A percentile compares a stretch with the other conserved stretches of the same genome.
phyloP scores from a whole-genome alignment of 352 stramenopile genomes.

The Aphanomyces astaci region DNA sequence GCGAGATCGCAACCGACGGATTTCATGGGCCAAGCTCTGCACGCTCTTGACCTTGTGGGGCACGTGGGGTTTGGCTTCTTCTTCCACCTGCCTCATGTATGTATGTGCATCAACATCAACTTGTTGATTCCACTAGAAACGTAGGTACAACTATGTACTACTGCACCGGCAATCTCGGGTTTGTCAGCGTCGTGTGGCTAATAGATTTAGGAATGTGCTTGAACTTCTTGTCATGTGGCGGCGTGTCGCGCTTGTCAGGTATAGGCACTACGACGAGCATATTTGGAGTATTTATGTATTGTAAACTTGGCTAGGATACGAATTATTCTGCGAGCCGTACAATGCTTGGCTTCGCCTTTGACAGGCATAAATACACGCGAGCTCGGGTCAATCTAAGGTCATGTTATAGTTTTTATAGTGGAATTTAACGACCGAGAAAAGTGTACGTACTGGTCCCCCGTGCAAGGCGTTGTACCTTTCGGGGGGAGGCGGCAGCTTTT shows the following conservation, averaged over 20 bases:
- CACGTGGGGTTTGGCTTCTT: background rate
- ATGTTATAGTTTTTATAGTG: background rate
- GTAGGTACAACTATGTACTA: no score
- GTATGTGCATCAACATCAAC: background rate
- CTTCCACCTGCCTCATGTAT: background rate
- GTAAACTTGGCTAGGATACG: no score
- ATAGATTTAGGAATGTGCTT: slow-evolving; percentile 4
- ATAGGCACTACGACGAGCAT: slow-evolving; percentile 15
- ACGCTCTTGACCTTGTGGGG: slow-evolving; percentile 66
- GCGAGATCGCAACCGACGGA: slow-evolving; percentile 60
- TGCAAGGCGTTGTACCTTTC: slow-evolving; percentile 34
- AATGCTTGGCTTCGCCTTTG: slow-evolving; percentile 19
- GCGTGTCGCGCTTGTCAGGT: background rate
- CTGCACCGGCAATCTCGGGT: slow-evolving; percentile 22
- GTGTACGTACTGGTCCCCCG: slow-evolving; percentile 20
- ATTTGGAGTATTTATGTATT: no score
- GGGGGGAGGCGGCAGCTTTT: slow-evolving; percentile 40
- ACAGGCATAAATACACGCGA: slow-evolving; percentile 14
- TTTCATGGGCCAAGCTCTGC: slow-evolving; percentile 72
- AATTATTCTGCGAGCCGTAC: background rate
- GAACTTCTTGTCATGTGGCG: background rate
- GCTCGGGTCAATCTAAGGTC: slow-evolving; percentile 13
- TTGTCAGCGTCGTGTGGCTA: slow-evolving; percentile 42
- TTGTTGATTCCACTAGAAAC: background rate
- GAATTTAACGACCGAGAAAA: background rate